Evolutionary conservation across 2,329 filamentous ascomycete genomes (phyloP).

Genomic region (Trichophyton schoenleinii): DNA sequence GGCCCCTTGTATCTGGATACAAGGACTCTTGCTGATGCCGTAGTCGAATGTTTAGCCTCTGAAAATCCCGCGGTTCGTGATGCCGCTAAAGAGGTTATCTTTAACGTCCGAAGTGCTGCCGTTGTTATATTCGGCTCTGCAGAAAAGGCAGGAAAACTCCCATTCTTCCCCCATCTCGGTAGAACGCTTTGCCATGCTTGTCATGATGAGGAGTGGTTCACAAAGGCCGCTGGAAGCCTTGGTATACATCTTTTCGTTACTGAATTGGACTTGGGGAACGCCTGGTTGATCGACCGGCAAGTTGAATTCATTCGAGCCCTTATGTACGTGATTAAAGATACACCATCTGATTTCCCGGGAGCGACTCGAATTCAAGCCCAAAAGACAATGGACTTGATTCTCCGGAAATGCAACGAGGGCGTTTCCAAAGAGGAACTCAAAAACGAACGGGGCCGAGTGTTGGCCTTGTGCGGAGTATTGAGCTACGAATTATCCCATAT

Average conservation of each 20-base stretch:
- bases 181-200: conserved; percentile 86
- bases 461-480: conserved; percentile 69
- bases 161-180: conserved; percentile 73
- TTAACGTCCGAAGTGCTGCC: conserved; percentile 64
- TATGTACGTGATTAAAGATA: conserved; percentile 96
- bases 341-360: conserved; percentile 84
- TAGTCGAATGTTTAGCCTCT: conserved; percentile 80
- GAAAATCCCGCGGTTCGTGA: conserved; percentile 70
- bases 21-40: conserved; percentile 74
- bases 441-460: conserved; percentile 53
- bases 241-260: conserved; percentile 83
- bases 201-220: conserved; percentile 97
- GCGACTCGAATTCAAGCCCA: conserved; percentile 75
- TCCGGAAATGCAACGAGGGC: conserved; percentile 65
- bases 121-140: conserved; percentile 66
- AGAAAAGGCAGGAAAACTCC: conserved; percentile 58
- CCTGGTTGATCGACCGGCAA: conserved; percentile 71
- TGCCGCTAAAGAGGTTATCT: conserved; percentile 65
- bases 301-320: conserved; percentile 82
- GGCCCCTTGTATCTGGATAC: conserved; percentile 78
- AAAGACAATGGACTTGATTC: conserved; percentile 65
- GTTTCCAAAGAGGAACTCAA: conserved; percentile 68
- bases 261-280: conserved; percentile 68
- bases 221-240: conserved; percentile 81
- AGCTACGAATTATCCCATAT: conserved; percentile 85